Evolutionary conservation across 805 yeast genomes (phyloP).

Genomic region (Vanderwaltozyma tropicalis): DNA sequence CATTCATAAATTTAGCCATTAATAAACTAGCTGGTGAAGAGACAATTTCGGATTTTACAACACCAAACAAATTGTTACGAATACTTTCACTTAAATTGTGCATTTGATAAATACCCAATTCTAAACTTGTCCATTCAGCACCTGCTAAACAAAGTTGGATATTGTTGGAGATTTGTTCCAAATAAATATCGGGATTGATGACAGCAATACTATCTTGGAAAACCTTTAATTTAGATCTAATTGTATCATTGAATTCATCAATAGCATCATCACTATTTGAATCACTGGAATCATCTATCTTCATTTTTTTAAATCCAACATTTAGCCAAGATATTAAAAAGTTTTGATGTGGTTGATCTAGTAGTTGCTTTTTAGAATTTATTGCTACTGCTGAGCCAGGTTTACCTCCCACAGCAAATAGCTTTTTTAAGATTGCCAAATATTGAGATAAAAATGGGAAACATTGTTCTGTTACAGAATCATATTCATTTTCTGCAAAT

Average conservation of each 20-base stretch:
- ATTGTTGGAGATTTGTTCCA: conserved; percentile 50
- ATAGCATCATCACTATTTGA: conserved; percentile 66
- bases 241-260: conserved; percentile 67
- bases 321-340: conserved; percentile 54
- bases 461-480: conserved; percentile 76
- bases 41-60: conserved; percentile 55
- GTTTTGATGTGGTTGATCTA: conserved; percentile 33
- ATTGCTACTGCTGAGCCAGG: conserved; percentile 31
- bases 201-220: conserved; percentile 77
- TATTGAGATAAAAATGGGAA: conserved; percentile 73
- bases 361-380: conserved; percentile 27
- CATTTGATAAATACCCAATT: conserved; percentile 78
- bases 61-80: conserved; percentile 62
- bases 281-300: conserved; percentile 65
- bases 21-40: conserved; percentile 55
- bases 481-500: conserved; percentile 73
- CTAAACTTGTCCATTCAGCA: conserved; percentile 69
- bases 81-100: conserved; percentile 69
- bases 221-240: conserved; percentile 55
- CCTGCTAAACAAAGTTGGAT: conserved; percentile 34
- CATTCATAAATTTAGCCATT: conserved; percentile 22
- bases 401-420: conserved; percentile 30
- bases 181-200: conserved; percentile 48
- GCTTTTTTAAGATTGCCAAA: conserved; percentile 57
- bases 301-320: conserved; percentile 67